These are phyloP conservation scores for Dendrobium huoshanense DNA, from an alignment of 106 monocot species.

Conservation along the genomic window DNA sequence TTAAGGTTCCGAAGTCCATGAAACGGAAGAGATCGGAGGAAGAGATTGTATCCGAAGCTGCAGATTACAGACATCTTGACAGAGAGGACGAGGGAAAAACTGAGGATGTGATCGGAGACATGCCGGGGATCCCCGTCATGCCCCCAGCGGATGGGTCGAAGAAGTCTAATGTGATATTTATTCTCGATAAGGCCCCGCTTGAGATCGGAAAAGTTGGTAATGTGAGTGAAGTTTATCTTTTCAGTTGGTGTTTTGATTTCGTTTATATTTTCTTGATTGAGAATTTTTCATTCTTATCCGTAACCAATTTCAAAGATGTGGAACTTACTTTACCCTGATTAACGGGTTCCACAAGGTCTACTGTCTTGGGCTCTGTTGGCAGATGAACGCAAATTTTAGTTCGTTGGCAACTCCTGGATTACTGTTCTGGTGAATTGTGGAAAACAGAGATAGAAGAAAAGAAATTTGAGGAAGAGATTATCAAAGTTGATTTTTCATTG, in stretches of 20 bases:
- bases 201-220: constrained; percentile 75
- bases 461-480: no score
- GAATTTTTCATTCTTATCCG: no score
- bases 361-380: neutral
- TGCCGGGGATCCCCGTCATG: constrained; percentile 37
- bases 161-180: constrained; percentile 52
- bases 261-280: no score
- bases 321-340: neutral
- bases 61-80: neutral
- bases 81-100: constrained; percentile 7
- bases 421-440: no score
- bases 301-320: neutral
- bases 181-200: constrained; percentile 60
- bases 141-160: constrained; percentile 16
- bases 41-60: neutral
- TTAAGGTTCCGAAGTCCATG: constrained; percentile 21
- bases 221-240: constrained; percentile 17
- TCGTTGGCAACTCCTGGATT: no score
- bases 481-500: no score
- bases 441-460: no score
- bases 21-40: constrained; percentile 20
- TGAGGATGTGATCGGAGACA: constrained; percentile 15
- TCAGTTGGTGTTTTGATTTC: neutral
- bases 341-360: neutral
- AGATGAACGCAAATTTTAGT: no score